Evolutionary conservation across 345 rosid genomes (phyloP).

Genomic region (Linum lewisii): DNA sequence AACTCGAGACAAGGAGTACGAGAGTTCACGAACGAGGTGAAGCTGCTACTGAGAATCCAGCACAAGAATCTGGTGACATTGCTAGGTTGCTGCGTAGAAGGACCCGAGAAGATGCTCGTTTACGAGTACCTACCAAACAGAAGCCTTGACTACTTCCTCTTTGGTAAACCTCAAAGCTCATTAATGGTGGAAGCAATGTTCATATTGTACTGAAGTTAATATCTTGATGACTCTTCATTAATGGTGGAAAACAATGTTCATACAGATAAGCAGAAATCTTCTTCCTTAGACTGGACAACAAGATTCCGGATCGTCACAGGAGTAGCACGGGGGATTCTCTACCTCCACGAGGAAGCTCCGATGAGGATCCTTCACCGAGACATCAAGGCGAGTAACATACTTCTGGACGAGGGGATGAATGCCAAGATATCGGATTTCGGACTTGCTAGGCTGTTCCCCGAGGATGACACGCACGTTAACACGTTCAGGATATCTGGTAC

Average conservation of each 20-base stretch:
- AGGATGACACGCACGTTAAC: constrained; percentile 67
- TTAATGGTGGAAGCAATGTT: background rate
- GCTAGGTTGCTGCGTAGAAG: constrained; percentile 25
- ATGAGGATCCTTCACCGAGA: constrained; percentile 25
- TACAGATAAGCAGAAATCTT: constrained; percentile 15
- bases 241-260: background rate
- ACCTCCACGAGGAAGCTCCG: constrained; percentile 28
- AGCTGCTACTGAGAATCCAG: constrained; percentile 18
- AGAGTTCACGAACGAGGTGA: constrained; percentile 27
- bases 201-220: too few relatives aligned
- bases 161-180: constrained; percentile 12
- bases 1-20: constrained; percentile 20
- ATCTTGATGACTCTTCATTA: background rate
- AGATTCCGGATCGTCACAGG: constrained; percentile 19
- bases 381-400: constrained; percentile 26
- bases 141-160: constrained; percentile 26
- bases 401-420: constrained; percentile 19
- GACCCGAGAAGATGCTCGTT: constrained; percentile 28
- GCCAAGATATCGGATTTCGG: constrained; percentile 31
- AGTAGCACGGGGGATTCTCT: constrained; percentile 24
- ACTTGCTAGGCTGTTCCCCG: constrained; percentile 42
- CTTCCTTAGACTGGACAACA: constrained; percentile 19
- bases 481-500: constrained; percentile 78
- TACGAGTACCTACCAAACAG: constrained; percentile 26
- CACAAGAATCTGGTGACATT: constrained; percentile 23